Base-by-base conservation (phyloP, 73 alveolate genomes). In the Stentor roeselii region DNA sequence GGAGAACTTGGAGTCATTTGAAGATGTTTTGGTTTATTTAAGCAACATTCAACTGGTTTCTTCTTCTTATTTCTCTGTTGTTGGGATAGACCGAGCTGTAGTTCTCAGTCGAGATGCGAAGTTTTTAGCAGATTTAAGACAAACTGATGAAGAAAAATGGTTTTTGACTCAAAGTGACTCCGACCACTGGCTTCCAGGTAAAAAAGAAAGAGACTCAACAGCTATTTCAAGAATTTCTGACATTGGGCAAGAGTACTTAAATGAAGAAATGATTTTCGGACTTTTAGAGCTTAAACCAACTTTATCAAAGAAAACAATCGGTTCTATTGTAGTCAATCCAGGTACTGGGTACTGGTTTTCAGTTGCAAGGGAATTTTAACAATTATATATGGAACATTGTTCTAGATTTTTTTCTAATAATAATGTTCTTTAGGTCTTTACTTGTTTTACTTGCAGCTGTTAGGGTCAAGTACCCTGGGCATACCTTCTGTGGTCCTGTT, bases 1-100 rank as follows among this genome's bases (percentile, higher is more conserved):
- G 14, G 67, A 39, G 15, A 42, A 30, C 1, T 74, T 86, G 50
- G 50, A 0, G 0, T 75, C 39, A 36, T 90, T 78, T 78, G 86
- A 77, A 0, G 83, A 90, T 40, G 96, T 93, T 34, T 39, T 21
- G 31, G 39, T 32, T 1, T 74, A 39, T 40, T 75, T 90, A 27
- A 30, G 74, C 41, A 88, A 42, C 37, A 42, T 37, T 27, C 59
- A 87, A 6, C 40, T 84, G 59, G 60, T 83, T 36, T 88, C 93
- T 3, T 84, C 87, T 2, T 83, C 82, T 27, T 90, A 90, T 78
- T 38, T 90, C 41, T 78, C 84, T n/a, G 60, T 90, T 30, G 90
- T 88, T 37, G 96, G 96, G 35, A 38, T 80, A 36, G 21, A 6
- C 21, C 89, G 87, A 80, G 96, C 93, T 1, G 93, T 90, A 2